Evolutionary conservation across 176 grass and related monocot species (phyloP), one percentile per base, ranked within the genome.

Genomic region (Rhynchospora pubera): DNA sequence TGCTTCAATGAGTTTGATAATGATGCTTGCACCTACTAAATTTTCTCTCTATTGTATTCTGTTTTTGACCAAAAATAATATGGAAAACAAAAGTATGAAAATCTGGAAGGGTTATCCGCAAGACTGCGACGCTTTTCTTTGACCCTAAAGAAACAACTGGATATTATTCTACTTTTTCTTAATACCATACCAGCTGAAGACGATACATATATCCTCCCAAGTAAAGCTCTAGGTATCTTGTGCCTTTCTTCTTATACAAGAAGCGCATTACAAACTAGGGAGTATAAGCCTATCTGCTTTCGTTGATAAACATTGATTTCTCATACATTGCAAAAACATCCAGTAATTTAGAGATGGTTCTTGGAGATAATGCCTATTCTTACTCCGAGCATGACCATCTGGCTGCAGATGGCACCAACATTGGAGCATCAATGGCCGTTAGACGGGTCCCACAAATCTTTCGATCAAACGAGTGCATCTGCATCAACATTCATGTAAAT

Each of bases 401-500:
- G n/a, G 28, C 64, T 16, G 58, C 65, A 8, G 30, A 73, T 18
- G 88, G 88, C 45, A 84, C 64, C 2, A 84, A 84, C 30, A 43
- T 74, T 0, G 88, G 88, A 14, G 85, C 85, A 39, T 56, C 80
- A 10, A 87, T 90, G 84, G 18, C 3, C 3, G 24, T 84, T 43
- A 61, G 80, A 57, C 68, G 22, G 22, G 23, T n/a, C 34, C 45
- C 53, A 15, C 47, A 53, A 57, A 42, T 11, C 6, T 11, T 61
- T 34, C 83, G 74, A 44, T 79, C 44, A 14, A 79, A 65, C 18
- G 83, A 78, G 23, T 85, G 79, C 74, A 34, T 75, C 78, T 45
- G 84, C 78, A 80, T 92, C 69, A 92, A 85, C 77, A 87, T 94
- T 69, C 92, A 93, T 57, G 81, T 97, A 22, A 89, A 89, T 61